Base-by-base conservation (phyloP, 345 rosid genomes). In the Eucalyptus pauciflora region DNA sequence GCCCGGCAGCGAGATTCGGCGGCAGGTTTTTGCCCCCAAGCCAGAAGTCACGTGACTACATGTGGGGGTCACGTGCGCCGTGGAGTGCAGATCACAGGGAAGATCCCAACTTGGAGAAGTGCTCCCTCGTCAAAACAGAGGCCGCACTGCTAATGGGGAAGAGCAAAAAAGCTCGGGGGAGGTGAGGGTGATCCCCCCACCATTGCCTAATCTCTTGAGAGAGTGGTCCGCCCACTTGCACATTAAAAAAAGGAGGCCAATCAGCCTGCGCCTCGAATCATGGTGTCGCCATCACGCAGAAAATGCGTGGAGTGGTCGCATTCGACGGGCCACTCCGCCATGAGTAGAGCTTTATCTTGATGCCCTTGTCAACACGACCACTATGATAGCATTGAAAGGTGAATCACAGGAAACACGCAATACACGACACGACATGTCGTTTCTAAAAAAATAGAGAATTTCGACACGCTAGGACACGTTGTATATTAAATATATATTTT, bases 171-270 rank as follows among this genome's bases (percentile, higher is more conserved):
- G 76, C 76, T 64, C 3, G 31, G 17, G 15, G 33, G 15, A 3
- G 4, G 69, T 20, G 62, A 10, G 76, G 71, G 33, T 4, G 76
- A 64, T 3, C 20, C 18, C 20, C 76, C 76, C 76, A 64, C 76
- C 17, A 7, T 7, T n/a, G 18, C 7, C 76, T n/a, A 64, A 3
- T 64, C 76, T 64, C 31, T 15, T 2, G 1, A n/a, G 20, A n/a
- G 3, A n/a, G 41, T 14, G 41, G 76, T 31, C 2, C 37, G 2
- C 5, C 76, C 4, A 15, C 69, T 5, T 5, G 4, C 4, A 29
- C 8, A 62, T 64, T 1, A 54, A 54, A 22, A 54, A 15, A 7
- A n/a, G 13, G 8, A 14, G 7, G 0, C 5, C 13, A 1, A 14
- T 14, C 76, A 4, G 17, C 22, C 33, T 15, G 41, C 41, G 1